Base-by-base conservation (phyloP, 306 rosid genomes). In the Castanospermum australe region DNA sequence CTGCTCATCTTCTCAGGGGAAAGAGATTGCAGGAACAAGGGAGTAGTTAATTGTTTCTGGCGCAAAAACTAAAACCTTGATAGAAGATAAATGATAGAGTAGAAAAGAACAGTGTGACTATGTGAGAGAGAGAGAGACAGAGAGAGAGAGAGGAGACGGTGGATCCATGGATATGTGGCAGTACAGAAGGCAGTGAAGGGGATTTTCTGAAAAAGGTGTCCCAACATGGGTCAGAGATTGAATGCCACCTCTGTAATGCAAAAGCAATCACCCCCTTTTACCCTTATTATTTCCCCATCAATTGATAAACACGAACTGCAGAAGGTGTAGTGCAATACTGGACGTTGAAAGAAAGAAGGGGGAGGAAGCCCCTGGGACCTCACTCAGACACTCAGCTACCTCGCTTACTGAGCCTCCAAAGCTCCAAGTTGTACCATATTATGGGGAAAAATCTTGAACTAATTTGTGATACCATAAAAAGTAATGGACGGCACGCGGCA, bases 211-310 rank as follows among this genome's bases (percentile, higher is more conserved):
- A 57, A 87, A 80, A 84, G 77, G 72, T 66, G 81, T 70, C 83
- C 62, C 20, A 14, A 79, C 30, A 57, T 80, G 82, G 73, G 76
- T 76, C 92, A 89, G 89, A 71, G 77, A 91, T 88, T 88, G 81
- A 90, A 87, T 88, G 97, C 86, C 87, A 87, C 84, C 89, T 81
- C 83, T 73, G 84, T 90, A 36, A 87, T 81, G 80, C 89, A 84
- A 83, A 51, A 30, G 8, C 17, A 47, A 59, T 38, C 51, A 12
- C 48, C 67, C 67, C 12, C 5, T 67, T 68, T 79, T 63, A 50
- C 64, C 78, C 42, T 30, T 39, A 67, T 79, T 63, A 39, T 62
- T 66, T 62, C 66, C 75, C 70, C 35, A 35, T 55, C 55, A 78
- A 62, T 66, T 32, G 15, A 75, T 59, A 76, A 74, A 78, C 77